These are phyloP conservation scores for Zasmidium angulare DNA, from an alignment of 2,329 filamentous ascomycete species.

Conservation along the genomic window DNA sequence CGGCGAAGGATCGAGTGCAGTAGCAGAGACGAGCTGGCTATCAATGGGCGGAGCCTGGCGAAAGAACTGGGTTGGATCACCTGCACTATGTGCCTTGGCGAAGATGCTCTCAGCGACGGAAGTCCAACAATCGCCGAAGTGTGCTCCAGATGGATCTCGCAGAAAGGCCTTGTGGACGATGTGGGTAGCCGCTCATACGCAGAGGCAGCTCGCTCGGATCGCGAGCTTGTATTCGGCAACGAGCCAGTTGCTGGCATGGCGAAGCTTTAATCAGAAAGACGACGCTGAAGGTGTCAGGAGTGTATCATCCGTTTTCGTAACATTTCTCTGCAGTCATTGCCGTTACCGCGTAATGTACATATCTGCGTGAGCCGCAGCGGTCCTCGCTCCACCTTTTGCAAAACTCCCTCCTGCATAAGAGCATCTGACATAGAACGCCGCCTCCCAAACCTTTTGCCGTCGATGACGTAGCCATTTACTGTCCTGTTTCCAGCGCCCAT, in stretches of 20 bases:
- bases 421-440: background rate
- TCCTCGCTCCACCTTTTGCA: background rate
- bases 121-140: constrained; percentile 1
- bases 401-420: no score
- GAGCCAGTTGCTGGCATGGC: background rate
- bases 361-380: background rate
- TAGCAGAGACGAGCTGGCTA: background rate
- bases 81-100: constrained; percentile 11
- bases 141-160: constrained; percentile 2
- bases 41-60: constrained; percentile 8
- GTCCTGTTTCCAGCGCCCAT: background rate
- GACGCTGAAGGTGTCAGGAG: no score
- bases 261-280: no score
- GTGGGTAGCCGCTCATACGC: background rate
- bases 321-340: background rate
- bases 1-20: background rate
- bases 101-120: constrained; percentile 10
- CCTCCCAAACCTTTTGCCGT: background rate
- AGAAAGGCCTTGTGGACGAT: background rate
- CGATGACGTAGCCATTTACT: background rate
- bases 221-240: background rate
- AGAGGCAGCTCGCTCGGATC: background rate
- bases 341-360: background rate
- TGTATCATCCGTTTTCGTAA: no score
- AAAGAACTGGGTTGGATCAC: constrained; percentile 12